Evolutionary conservation across 441 rosid species (phyloP).

Genomic region (Omphalea diandra): DNA sequence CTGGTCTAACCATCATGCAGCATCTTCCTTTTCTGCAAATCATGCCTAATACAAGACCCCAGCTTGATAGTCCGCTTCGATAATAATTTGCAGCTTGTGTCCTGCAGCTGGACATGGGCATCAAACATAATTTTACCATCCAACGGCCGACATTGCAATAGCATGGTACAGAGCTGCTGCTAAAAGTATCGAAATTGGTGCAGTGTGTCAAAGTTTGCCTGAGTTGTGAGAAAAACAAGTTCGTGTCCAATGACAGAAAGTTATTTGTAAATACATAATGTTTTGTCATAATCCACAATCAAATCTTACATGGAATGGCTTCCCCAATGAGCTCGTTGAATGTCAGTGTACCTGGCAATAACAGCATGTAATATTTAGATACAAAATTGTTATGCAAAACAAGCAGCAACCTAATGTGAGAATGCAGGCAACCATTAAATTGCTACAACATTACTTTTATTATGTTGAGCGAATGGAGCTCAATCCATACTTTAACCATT

Average conservation of each 20-base stretch:
- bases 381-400: too few relatives aligned
- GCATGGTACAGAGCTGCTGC: conserved; percentile 42
- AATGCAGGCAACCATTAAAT: too few relatives aligned
- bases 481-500: too few relatives aligned
- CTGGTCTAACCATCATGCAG: conserved; percentile 39
- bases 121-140: conserved; percentile 12
- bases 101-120: conserved; percentile 20
- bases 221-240: conserved; percentile 3
- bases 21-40: conserved; percentile 37
- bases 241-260: conserved; percentile 8
- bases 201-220: conserved; percentile 7
- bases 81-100: conserved; percentile 13
- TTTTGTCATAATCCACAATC: conserved; percentile 6
- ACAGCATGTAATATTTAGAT: neutral
- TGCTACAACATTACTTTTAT: too few relatives aligned
- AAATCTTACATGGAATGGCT: neutral
- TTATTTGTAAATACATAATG: conserved; percentile 23
- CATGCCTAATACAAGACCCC: conserved; percentile 23
- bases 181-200: conserved; percentile 1
- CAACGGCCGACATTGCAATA: conserved; percentile 30
- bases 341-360: neutral
- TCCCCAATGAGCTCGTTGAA: neutral
- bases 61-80: conserved; percentile 8
- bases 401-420: too few relatives aligned
- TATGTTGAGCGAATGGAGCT: too few relatives aligned